Evolutionary conservation across 805 yeast species (phyloP).

Genomic region (Kluyveromyces siamensis): DNA sequence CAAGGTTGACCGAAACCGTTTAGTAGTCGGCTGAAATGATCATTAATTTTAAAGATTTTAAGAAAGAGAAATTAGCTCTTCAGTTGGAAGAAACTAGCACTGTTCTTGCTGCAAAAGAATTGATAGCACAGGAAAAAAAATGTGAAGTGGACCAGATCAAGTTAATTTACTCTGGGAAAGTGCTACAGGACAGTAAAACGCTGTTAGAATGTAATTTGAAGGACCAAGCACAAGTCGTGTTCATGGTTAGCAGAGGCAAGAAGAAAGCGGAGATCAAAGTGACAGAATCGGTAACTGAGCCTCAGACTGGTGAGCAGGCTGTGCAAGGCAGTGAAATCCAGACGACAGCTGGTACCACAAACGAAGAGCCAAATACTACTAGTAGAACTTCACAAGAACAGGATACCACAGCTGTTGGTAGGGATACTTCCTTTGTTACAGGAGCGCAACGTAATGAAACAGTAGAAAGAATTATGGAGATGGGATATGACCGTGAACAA

Average conservation of each 20-base stretch:
- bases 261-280: conserved; percentile 20
- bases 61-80: conserved; percentile 76
- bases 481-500: conserved; percentile 88
- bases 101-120: conserved; percentile 62
- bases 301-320: conserved; percentile 15
- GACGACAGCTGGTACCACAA: conserved; percentile 16
- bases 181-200: conserved; percentile 73
- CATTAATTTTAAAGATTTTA: conserved; percentile 69
- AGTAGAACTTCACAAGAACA: conserved; percentile 7
- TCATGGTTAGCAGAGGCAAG: conserved; percentile 68
- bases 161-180: conserved; percentile 88
- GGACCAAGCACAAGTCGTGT: conserved; percentile 79
- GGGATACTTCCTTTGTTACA: conserved; percentile 56
- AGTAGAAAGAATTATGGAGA: conserved; percentile 76
- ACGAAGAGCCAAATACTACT: conserved; percentile 25
- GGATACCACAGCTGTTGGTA: conserved; percentile 19
- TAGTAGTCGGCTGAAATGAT: conserved; percentile 7
- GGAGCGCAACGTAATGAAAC: conserved; percentile 76
- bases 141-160: conserved; percentile 71
- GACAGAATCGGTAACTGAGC: conserved; percentile 19
- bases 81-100: conserved; percentile 65
- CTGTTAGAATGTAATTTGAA: conserved; percentile 67
- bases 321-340: conserved; percentile 21
- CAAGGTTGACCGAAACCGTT: background rate
- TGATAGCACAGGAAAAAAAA: conserved; percentile 56